Evolutionary conservation across 2,329 filamentous ascomycete genomes (phyloP).

Genomic region (Talaromyces sp.): DNA sequence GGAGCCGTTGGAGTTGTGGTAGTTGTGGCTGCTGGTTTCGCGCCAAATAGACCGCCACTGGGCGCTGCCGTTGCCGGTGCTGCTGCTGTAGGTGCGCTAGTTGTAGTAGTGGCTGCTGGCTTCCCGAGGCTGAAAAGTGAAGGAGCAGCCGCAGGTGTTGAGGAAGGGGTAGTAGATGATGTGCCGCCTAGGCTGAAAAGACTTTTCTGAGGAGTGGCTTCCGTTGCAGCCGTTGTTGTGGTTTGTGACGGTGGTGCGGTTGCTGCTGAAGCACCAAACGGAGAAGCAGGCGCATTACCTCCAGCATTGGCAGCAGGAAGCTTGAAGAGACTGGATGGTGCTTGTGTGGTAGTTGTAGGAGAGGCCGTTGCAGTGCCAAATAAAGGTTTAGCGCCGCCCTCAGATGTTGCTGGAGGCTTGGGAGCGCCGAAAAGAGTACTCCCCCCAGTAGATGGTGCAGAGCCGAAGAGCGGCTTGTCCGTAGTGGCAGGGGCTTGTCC

Average conservation of each 20-base stretch:
- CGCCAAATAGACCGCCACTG: conserved; percentile 15
- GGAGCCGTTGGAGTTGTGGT: conserved; percentile 28
- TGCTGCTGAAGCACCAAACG: conserved; percentile 13
- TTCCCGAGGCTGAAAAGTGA: conserved; percentile 31
- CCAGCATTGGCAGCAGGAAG: conserved; percentile 26
- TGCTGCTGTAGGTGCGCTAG: conserved; percentile 24
- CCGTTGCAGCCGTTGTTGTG: conserved; percentile 27
- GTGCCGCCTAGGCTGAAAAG: conserved; percentile 31
- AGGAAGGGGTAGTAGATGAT: conserved; percentile 31
- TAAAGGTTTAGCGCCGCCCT: conserved; percentile 27
- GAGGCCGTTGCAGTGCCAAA: conserved; percentile 25
- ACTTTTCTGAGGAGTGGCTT: conserved; percentile 34
- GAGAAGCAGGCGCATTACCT: conserved; percentile 9
- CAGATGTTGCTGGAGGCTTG: conserved; percentile 24
- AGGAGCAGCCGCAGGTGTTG: conserved; percentile 31
- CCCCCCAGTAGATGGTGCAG: conserved; percentile 24
- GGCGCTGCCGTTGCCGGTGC: conserved; percentile 23
- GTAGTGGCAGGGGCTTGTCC: conserved; percentile 22
- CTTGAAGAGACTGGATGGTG: conserved; percentile 29
- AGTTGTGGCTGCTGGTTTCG: conserved; percentile 16
- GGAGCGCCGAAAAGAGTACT: conserved; percentile 5
- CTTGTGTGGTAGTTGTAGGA: conserved; percentile 22
- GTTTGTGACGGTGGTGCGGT: conserved; percentile 21
- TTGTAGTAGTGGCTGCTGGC: conserved; percentile 22
- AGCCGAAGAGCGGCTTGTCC: conserved; percentile 31